Percentiles rank a stretch among this genome's conserved stretches.
These are phyloP conservation scores for Ogataea trehaloabstinens DNA, from an alignment of 805 yeast species.

Conservation along the genomic window DNA sequence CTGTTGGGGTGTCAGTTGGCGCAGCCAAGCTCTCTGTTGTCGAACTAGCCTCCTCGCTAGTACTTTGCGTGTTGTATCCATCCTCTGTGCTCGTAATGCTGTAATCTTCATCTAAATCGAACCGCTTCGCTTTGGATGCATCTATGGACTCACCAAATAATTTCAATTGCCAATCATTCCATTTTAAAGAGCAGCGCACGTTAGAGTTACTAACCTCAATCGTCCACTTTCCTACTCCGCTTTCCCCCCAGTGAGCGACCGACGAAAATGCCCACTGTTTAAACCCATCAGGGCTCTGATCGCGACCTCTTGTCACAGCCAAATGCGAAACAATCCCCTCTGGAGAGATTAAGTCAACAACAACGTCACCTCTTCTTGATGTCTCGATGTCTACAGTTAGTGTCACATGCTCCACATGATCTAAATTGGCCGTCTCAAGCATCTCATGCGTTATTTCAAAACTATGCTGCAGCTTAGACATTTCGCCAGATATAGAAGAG, in stretches of 20 bases:
- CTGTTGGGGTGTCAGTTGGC: conserved; percentile 1
- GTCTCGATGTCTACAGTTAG: conserved; percentile 72
- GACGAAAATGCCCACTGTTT: conserved; percentile 88
- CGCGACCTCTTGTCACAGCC: conserved; percentile 65
- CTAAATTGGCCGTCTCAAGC: conserved; percentile 56
- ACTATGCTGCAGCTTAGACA: conserved; percentile 31
- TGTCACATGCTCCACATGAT: conserved; percentile 80
- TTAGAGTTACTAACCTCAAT: conserved; percentile 55
- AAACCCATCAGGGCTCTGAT: conserved; percentile 58
- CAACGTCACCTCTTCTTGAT: conserved; percentile 64
- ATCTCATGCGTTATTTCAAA: conserved; percentile 48
- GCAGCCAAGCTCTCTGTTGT: conserved; percentile 4
- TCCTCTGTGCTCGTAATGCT: conserved; percentile 32
- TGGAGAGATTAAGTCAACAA: conserved; percentile 70
- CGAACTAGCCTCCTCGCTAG: conserved; percentile 6
- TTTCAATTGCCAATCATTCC: conserved; percentile 72
- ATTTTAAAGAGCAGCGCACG: conserved; percentile 36
- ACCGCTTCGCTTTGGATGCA: conserved; percentile 57
- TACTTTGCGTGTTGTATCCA: conserved; percentile 13
- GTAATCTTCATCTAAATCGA: conserved; percentile 49
- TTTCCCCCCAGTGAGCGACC: conserved; percentile 97
- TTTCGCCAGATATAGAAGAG: conserved; percentile 18
- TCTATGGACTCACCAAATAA: conserved; percentile 81
- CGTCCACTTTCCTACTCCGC: conserved; percentile 79
- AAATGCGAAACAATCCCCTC: conserved; percentile 68